Percentiles rank a stretch among this genome's conserved stretches.
Evolutionary conservation across 805 yeast genomes (phyloP).

Genomic region (Suhomyces xylopsoci): DNA sequence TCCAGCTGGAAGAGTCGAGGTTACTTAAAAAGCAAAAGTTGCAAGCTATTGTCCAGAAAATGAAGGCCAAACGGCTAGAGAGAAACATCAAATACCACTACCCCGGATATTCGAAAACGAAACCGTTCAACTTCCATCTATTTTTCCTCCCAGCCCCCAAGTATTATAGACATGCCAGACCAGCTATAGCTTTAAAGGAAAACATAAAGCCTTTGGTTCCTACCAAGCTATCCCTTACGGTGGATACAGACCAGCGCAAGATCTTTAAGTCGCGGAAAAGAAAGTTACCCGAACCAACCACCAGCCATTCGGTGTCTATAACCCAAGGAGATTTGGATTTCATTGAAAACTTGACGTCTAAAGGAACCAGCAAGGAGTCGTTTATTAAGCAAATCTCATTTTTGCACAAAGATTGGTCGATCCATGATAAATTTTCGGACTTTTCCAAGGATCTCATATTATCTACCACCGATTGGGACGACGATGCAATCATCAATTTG

Average conservation of each 20-base stretch:
- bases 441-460: conserved; percentile 56
- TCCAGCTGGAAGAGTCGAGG: conserved; percentile 19
- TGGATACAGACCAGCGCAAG: conserved; percentile 58
- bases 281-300: conserved; percentile 6
- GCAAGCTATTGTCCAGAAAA: conserved; percentile 20
- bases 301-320: conserved; percentile 14
- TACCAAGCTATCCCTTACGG: conserved; percentile 55
- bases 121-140: conserved; percentile 60
- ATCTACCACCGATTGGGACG: conserved; percentile 79
- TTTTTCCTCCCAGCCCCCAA: conserved; percentile 63
- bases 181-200: conserved; percentile 36
- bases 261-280: conserved; percentile 39
- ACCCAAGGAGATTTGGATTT: conserved; percentile 31
- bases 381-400: conserved; percentile 28
- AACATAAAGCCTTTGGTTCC: conserved; percentile 52
- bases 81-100: conserved; percentile 46
- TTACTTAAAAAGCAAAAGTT: conserved; percentile 27
- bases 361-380: conserved; percentile 14
- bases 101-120: conserved; percentile 58
- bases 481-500: conserved; percentile 56
- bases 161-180: conserved; percentile 51
- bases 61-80: conserved; percentile 27
- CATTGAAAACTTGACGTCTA: conserved; percentile 23
- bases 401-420: conserved; percentile 30
- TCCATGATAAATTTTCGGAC: conserved; percentile 36